Evolutionary conservation across 495 filamentous ascomycete species (phyloP), one percentile per base, ranked within the genome.

Genomic region (Daldinia loculata): DNA sequence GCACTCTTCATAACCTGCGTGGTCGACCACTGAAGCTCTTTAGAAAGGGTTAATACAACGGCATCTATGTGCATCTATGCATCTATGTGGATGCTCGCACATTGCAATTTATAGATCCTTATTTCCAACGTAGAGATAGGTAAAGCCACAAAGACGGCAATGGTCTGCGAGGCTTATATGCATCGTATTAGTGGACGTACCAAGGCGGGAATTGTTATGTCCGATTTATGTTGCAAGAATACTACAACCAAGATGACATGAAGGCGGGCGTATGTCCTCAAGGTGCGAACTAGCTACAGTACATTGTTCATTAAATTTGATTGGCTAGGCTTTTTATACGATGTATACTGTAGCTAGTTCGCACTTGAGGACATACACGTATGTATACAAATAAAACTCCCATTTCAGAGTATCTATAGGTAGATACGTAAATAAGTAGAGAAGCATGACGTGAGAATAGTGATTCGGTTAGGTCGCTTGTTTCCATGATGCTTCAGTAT

Each of bases 111-210:
- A 38, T 17, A 22, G 30, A 39, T 52, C 56, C n/a, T 22, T 2
- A 45, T 48, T 22, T 48, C 9, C 43, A 9, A 12, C 43, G 43
- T 34, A 24, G 22, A 41, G 56, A 48, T 29, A 45, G 14, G 8
- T 43, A 2, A 59, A 30, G 34, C 19, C 24, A 29, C 56, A 22
- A 41, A 36, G 29, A 60, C 3, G 63, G 59, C 36, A 71, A 71
- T 63, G 59, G 57, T 63, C 48, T 45, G 69, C 69, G 69, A 67
- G 38, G 38, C 59, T 26, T 63, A 63, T 48, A 48, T 48, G 43
- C 43, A 11, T 48, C 43, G 43, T 22, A 22, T 48, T 12, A 19
- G 29, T 29, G 22, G 36, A 32, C 12, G 29, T 26, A 24, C 43
- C 52, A 43, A 12, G 38, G 24, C 43, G 9, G 41, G 41, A 48